Conservation (phyloP, 2,329 filamentous ascomycete genomes). For the Neofusicoccum sp. region DNA sequence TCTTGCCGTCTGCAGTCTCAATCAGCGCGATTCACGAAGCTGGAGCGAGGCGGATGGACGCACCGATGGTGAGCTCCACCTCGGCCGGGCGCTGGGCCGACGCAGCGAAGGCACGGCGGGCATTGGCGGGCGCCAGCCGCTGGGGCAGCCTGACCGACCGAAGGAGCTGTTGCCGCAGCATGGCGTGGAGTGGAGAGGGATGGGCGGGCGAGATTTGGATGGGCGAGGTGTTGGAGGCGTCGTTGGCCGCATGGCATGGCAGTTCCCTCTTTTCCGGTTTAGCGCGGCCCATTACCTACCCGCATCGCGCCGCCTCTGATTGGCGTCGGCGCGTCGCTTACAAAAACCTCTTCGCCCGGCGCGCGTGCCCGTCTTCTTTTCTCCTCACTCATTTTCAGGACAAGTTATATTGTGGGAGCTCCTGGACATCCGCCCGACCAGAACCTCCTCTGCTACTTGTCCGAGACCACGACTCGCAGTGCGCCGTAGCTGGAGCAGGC, state of each 20-base stretch:
- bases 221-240: conserved; percentile 16
- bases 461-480: conserved; percentile 55
- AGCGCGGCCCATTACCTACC: not conserved
- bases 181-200: conserved; percentile 36
- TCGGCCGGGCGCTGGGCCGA: conserved; percentile 78
- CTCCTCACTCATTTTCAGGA: conserved; percentile 57
- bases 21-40: conserved; percentile 21
- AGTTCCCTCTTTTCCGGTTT: conserved; percentile 15
- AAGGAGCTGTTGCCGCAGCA: conserved; percentile 64
- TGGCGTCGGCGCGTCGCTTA: conserved; percentile 15
- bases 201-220: conserved; percentile 3
- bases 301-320: conserved; percentile 10
- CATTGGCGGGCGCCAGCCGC: conserved; percentile 49
- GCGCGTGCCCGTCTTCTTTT: conserved; percentile 26
- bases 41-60: conserved; percentile 35
- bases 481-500: conserved; percentile 66
- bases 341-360: conserved; percentile 12
- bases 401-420: conserved; percentile 66
- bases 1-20: conserved; percentile 76
- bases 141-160: conserved; percentile 60
- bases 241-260: conserved; percentile 9
- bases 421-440: conserved; percentile 45
- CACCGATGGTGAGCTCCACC: conserved; percentile 95
- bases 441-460: conserved; percentile 62
- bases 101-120: conserved; percentile 75